Evolutionary conservation across 2,329 filamentous ascomycete species (phyloP).

Genomic region (Rutstroemia sp.): DNA sequence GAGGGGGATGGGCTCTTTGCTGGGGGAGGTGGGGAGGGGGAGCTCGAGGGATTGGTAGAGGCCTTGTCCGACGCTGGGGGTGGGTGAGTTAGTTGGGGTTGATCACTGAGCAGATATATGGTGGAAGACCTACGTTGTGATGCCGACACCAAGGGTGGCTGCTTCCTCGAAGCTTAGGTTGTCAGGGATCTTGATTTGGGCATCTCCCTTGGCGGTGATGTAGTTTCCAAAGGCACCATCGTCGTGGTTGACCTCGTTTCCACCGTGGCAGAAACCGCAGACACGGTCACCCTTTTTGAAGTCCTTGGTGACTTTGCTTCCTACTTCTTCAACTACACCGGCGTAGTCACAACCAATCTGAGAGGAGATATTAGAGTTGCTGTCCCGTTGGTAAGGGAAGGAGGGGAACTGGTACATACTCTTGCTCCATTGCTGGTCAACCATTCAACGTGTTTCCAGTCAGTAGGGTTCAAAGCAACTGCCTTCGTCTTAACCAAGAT

Average conservation of each 20-base stretch:
- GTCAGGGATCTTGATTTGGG: conserved; percentile 39
- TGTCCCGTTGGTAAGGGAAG: neutral
- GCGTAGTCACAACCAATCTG: conserved; percentile 40
- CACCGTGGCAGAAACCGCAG: conserved; percentile 35
- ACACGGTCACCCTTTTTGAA: conserved; percentile 43
- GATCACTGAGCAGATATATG: conserved; percentile 5
- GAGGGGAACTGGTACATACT: conserved; percentile 5
- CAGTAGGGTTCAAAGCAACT: conserved; percentile 28
- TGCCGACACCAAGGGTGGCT: conserved; percentile 27
- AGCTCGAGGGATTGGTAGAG: conserved; percentile 40
- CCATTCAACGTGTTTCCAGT: conserved; percentile 28
- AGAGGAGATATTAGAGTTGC: neutral
- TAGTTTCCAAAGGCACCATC: conserved; percentile 33
- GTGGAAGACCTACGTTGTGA: conserved; percentile 15
- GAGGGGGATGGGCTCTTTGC: conserved; percentile 33
- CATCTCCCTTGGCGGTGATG: conserved; percentile 30
- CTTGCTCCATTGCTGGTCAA: conserved; percentile 16
- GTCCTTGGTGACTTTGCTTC: conserved; percentile 34
- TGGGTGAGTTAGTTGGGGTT: conserved; percentile 17
- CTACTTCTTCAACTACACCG: conserved; percentile 40
- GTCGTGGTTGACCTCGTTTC: conserved; percentile 32
- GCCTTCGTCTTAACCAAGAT: conserved; percentile 26
- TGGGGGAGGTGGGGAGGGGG: conserved; percentile 37
- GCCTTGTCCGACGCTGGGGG: conserved; percentile 37
- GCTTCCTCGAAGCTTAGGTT: conserved; percentile 40